Percentiles rank a stretch among this genome's conserved stretches.
Conservation (phyloP, 1,284 basidiomycete species). For the Ceratobasidium sp. region DNA sequence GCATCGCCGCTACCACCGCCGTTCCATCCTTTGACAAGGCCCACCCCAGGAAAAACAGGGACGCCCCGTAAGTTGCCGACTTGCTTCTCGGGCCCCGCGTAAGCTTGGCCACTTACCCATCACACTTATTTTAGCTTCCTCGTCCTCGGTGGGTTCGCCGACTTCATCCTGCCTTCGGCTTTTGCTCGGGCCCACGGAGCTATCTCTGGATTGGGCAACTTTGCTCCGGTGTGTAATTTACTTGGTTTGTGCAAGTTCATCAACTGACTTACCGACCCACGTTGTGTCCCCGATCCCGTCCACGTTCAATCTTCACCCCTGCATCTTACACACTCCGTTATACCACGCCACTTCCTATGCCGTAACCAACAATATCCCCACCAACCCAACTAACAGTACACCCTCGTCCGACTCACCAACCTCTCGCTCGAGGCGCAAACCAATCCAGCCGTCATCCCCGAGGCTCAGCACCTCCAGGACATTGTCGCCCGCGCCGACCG, state of each 20-base stretch:
- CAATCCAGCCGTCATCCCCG: slow-evolving; percentile 63
- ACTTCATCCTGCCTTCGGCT: slow-evolving; percentile 77
- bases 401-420: slow-evolving; percentile 68
- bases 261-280: slow-evolving; percentile 20
- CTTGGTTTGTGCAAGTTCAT: not conserved
- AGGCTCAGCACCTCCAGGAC: slow-evolving; percentile 79
- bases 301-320: slow-evolving; percentile 35
- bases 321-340: slow-evolving; percentile 40
- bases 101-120: not conserved
- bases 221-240: slow-evolving; percentile 68
- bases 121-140: slow-evolving; percentile 58
- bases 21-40: slow-evolving; percentile 60
- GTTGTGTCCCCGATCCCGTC: slow-evolving; percentile 41
- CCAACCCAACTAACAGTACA: slow-evolving; percentile 53
- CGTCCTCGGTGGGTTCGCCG: slow-evolving; percentile 78
- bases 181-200: slow-evolving; percentile 76
- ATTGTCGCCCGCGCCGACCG: slow-evolving; percentile 80
- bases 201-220: slow-evolving; percentile 80
- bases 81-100: not conserved
- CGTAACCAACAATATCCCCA: not conserved
- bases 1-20: slow-evolving; percentile 74
- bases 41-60: slow-evolving; percentile 69
- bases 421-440: slow-evolving; percentile 62
- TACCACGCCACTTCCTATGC: not conserved
- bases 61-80: slow-evolving; percentile 52